Base-by-base conservation (phyloP, 176 grass and related monocot genomes). In the Cenchrus fungigraminus region DNA sequence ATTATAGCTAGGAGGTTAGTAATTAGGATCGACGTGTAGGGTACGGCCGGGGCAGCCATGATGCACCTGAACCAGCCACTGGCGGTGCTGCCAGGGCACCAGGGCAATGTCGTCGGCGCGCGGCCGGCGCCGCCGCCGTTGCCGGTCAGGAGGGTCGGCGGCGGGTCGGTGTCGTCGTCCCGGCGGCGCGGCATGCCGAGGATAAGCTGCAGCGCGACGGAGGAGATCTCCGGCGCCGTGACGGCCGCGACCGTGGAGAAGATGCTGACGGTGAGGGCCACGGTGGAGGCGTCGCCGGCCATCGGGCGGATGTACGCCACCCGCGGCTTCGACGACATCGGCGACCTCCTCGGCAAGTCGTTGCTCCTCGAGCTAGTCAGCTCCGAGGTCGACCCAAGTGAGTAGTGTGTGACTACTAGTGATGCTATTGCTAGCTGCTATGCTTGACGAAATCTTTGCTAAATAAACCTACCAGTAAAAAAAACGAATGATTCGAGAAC, bases 351-450 rank as follows among this genome's bases (percentile, higher is more conserved):
- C 44, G 92, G 95, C 54, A 89, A 86, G 76, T 76, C 80, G 28
- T 68, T 97, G 10, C 78, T 86, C 17, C 74, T 97, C 5, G 88
- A 97, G 86, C 92, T 97, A 63, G 70, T 94, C 58, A 94, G 95
- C 91, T 72, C 70, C 20, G 92, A 91, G 40, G 79, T 94, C 12
- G 90, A 97, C 83, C 79, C 90, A 50, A 82, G 95, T 97, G 86
- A 80, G 37, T 40, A 40, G 37, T 2, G 37, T 40, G 37, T 40
- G 9, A 25, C 19, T 32, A 32, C 31, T 32, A 32, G 31, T 32
- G 37, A 40, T 40, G 37, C 37, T 40, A 40, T 40, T 40, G 37
- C 37, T 40, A 40, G 37, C 37, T 40, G 37, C 37, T 40, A 32
- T 2, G 37, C 28, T 65, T 32, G 14, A 34, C 65, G 7, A 68